Percentiles rank a stretch among this genome's conserved stretches.
These are phyloP conservation scores for Kurtzmaniella natalensis DNA, from an alignment of 1,139 yeast genomes.

Conservation along the genomic window DNA sequence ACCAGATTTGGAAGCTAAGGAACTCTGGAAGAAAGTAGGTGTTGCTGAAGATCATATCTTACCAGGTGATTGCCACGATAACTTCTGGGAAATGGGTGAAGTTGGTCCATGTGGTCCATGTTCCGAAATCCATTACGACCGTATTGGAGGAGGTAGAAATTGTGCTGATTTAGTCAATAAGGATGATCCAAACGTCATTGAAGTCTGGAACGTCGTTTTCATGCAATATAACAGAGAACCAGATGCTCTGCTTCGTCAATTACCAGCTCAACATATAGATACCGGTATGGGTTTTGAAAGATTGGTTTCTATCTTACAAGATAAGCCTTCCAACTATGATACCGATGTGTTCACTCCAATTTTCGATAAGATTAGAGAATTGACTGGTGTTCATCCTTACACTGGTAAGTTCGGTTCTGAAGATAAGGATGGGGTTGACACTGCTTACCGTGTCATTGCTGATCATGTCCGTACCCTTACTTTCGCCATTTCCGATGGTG, in stretches of 20 bases:
- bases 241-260: conserved; percentile 70
- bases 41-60: conserved; percentile 88
- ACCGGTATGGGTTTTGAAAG: conserved; percentile 99
- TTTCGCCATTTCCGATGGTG: conserved; percentile 96
- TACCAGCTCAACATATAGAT: conserved; percentile 93
- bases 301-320: conserved; percentile 88
- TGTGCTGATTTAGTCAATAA: conserved; percentile 84
- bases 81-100: conserved; percentile 99
- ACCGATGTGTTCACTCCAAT: conserved; percentile 94
- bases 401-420: conserved; percentile 90
- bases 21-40: conserved; percentile 82
- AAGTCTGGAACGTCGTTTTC: conserved; percentile 96
- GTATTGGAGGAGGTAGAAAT: conserved; percentile 90
- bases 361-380: conserved; percentile 79
- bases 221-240: conserved; percentile 95
- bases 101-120: conserved; percentile 99
- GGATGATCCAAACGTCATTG: conserved; percentile 97
- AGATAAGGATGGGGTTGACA: conserved; percentile 90
- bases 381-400: conserved; percentile 89
- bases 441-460: conserved; percentile 96
- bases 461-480: conserved; percentile 97
- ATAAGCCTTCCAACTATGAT: conserved; percentile 88
- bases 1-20: conserved; percentile 91
- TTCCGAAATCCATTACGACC: conserved; percentile 93
- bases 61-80: conserved; percentile 87